Percentiles rank a stretch among this genome's conserved stretches.
phyloP scores from a whole-genome alignment of 495 filamentous ascomycete genomes.

The Podospora appendiculata region DNA sequence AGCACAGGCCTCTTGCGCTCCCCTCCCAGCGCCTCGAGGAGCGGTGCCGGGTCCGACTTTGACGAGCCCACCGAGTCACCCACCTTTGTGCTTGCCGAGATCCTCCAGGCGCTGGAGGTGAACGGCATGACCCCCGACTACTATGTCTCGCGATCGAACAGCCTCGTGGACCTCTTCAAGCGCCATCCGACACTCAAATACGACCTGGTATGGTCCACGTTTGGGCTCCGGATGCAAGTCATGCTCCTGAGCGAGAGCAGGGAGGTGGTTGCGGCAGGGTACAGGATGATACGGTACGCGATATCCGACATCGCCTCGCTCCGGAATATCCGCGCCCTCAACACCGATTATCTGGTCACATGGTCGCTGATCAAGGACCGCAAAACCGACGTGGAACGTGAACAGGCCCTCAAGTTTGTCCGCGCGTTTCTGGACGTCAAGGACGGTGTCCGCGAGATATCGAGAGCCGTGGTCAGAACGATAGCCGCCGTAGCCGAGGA shows the following conservation, averaged over 20 bases:
- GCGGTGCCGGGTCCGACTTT: conserved; percentile 45
- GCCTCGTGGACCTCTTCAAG: conserved; percentile 85
- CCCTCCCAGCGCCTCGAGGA: conserved; percentile 51
- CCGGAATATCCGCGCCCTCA: conserved; percentile 74
- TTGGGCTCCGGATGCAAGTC: conserved; percentile 84
- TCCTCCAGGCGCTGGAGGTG: conserved; percentile 77
- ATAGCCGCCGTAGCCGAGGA: conserved; percentile 89
- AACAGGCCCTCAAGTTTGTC: conserved; percentile 95
- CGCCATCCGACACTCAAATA: conserved; percentile 89
- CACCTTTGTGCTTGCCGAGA: conserved; percentile 80
- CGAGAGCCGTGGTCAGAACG: conserved; percentile 73
- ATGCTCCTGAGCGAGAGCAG: conserved; percentile 93
- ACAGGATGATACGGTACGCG: conserved; percentile 86
- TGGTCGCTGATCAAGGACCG: conserved; percentile 88
- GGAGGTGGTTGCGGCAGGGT: conserved; percentile 91
- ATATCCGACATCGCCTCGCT: conserved; percentile 88
- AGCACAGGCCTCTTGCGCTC: conserved; percentile 57
- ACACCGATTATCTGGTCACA: conserved; percentile 89
- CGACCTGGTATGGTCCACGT: conserved; percentile 89
- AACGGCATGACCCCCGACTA: conserved; percentile 86
- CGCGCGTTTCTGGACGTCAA: conserved; percentile 94
- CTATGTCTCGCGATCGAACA: conserved; percentile 89
- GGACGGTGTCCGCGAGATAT: conserved; percentile 82
- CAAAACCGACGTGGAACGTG: conserved; percentile 90
- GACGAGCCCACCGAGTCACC: conserved; percentile 78